Conservation (phyloP, 371 early-diverging fungal species). For the Batkoa obscura region DNA sequence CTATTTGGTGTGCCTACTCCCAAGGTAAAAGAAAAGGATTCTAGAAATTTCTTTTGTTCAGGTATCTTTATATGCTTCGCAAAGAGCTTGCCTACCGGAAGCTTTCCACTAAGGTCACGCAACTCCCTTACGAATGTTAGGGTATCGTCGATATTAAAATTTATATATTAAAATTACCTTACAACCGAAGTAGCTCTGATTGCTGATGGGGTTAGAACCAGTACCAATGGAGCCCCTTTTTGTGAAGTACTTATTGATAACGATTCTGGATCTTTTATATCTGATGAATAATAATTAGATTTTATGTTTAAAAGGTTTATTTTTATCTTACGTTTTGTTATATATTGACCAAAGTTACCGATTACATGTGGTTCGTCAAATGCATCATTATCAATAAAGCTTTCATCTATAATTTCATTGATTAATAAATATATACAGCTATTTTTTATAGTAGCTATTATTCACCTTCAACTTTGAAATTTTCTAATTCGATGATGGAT, state of each 20-base stretch:
- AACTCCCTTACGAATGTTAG: not conserved
- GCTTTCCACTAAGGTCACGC: not conserved
- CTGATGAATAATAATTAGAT: not conserved
- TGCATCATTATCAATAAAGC: not conserved
- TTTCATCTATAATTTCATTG: not conserved
- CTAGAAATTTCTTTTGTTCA: conserved; percentile 42
- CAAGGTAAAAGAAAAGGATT: conserved; percentile 32
- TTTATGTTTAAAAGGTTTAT: not conserved
- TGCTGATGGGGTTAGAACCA: not conserved
- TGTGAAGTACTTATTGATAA: not conserved
- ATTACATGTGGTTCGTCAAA: not conserved
- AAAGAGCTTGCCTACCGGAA: conserved; percentile 59
- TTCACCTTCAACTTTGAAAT: not conserved
- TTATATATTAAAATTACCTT: not conserved
- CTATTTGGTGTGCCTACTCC: conserved; percentile 74
- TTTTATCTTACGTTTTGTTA: conserved; percentile 1
- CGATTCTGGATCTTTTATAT: not conserved
- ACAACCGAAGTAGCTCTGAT: not conserved
- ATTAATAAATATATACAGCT: too few relatives aligned
- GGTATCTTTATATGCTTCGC: conserved; percentile 65
- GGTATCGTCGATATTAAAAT: too few relatives aligned
- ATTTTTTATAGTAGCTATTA: not conserved
- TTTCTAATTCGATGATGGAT: not conserved
- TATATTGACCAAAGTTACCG: not conserved
- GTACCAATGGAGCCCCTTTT: not conserved